Evolutionary conservation across 257 asterid genomes (phyloP).

Genomic region (Gentiana macrophylla): DNA sequence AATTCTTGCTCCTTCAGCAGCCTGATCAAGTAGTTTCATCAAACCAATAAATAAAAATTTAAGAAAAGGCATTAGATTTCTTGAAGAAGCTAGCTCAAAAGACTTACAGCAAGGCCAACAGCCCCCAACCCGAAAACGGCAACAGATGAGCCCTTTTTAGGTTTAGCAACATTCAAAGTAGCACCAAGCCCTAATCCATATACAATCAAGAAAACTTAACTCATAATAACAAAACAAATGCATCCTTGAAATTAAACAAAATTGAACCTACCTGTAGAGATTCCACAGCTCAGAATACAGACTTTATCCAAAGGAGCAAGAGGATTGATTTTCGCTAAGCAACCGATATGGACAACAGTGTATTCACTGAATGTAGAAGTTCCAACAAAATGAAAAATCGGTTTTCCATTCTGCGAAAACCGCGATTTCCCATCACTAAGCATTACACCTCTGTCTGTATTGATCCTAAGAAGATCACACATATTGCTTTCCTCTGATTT

Average conservation of each 20-base stretch:
- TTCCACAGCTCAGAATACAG: conserved; percentile 72
- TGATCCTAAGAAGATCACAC: conserved; percentile 78
- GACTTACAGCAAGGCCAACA: conserved; percentile 75
- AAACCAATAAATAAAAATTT: background rate
- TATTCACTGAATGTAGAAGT: conserved; percentile 72
- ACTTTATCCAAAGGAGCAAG: conserved; percentile 76
- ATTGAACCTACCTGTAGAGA: conserved; percentile 52
- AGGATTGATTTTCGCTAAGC: conserved; percentile 65
- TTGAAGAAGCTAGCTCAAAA: background rate
- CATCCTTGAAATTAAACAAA: background rate
- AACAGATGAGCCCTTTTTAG: conserved; percentile 50
- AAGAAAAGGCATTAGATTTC: background rate
- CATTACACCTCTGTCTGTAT: conserved; percentile 67
- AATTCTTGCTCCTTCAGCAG: conserved; percentile 74
- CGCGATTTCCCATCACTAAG: conserved; percentile 44
- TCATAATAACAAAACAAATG: background rate
- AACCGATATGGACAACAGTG: conserved; percentile 75
- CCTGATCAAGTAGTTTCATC: conserved; percentile 21
- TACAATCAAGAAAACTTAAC: background rate
- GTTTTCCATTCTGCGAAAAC: conserved; percentile 64
- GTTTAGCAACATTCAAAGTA: conserved; percentile 74
- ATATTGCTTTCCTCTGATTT: conserved; percentile 63
- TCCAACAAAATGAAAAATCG: conserved; percentile 68
- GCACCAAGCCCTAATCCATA: conserved; percentile 63
- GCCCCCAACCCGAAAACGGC: conserved; percentile 86